phyloP scores from a whole-genome alignment of 495 filamentous ascomycete species.

The Chaetomidium leptoderma region DNA sequence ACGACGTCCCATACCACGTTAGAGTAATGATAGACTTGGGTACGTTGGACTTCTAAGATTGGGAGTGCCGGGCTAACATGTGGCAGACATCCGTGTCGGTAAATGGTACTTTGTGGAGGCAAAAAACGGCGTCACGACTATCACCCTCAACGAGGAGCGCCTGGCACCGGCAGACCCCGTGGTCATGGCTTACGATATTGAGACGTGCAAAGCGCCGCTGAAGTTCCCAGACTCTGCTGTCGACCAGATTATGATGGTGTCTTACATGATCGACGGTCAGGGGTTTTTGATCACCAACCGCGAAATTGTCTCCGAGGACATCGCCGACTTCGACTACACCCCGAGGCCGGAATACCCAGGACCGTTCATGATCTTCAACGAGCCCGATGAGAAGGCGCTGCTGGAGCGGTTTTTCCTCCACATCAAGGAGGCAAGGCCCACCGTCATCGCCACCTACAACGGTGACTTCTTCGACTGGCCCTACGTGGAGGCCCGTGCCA shows the following conservation, averaged over 20 bases:
- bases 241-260: conserved; percentile 99
- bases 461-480: conserved; percentile 99
- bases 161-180: conserved; percentile 87
- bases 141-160: conserved; percentile 83
- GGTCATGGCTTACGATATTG: conserved; percentile 96
- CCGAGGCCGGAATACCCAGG: conserved; percentile 94
- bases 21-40: conserved; percentile 95
- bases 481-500: conserved; percentile 90
- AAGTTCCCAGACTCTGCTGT: conserved; percentile 97
- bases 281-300: conserved; percentile 98
- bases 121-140: conserved; percentile 78
- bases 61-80: conserved; percentile 24
- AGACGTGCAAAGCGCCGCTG: conserved; percentile 91
- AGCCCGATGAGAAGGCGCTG: conserved; percentile 83
- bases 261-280: conserved; percentile 99
- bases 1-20: conserved; percentile 98
- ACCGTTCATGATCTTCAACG: conserved; percentile 95
- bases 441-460: conserved; percentile 98
- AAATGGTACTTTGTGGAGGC: conserved; percentile 97
- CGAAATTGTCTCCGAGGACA: conserved; percentile 97
- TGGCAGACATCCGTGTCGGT: conserved; percentile 82
- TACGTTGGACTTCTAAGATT: conserved; percentile 34
- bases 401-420: conserved; percentile 93
- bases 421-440: conserved; percentile 90
- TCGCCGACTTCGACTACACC: conserved; percentile 96